Evolutionary conservation across 2,329 filamentous ascomycete genomes (phyloP).

Genomic region (Fusarium sp.): DNA sequence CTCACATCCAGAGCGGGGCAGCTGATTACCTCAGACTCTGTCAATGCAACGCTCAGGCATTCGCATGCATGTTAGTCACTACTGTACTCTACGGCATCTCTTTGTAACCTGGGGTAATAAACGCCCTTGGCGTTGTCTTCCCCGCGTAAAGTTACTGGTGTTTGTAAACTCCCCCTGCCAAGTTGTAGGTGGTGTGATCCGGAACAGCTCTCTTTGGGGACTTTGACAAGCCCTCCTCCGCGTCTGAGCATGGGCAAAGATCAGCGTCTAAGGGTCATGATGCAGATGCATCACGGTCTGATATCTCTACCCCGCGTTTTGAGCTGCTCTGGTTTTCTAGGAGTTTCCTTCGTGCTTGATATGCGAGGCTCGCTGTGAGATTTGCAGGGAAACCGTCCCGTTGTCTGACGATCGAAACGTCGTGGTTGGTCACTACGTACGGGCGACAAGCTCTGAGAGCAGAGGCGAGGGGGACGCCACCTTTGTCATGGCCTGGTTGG

Average conservation of each 20-base stretch:
- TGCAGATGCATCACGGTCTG: constrained; percentile 15
- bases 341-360: background rate
- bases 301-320: background rate
- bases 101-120: constrained; percentile 15
- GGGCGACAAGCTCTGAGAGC: background rate
- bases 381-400: constrained; percentile 4
- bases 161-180: constrained; percentile 38
- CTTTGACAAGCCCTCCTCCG: constrained; percentile 27
- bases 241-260: constrained; percentile 21
- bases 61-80: constrained; percentile 22
- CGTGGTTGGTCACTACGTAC: constrained; percentile 21
- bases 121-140: constrained; percentile 27
- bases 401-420: constrained; percentile 28
- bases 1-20: background rate
- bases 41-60: constrained; percentile 29
- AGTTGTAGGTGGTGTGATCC: constrained; percentile 38
- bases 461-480: constrained; percentile 29
- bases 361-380: background rate
- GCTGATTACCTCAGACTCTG: constrained; percentile 10
- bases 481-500: constrained; percentile 34
- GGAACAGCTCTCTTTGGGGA: constrained; percentile 14
- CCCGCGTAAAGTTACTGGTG: constrained; percentile 29
- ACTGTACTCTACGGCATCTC: background rate
- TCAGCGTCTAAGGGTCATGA: constrained; percentile 30
- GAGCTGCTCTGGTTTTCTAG: too few relatives aligned